Evolutionary conservation across 163 green algal genomes (phyloP), one percentile per base, ranked within the genome.

Genomic region (Chlorella variabilis): DNA sequence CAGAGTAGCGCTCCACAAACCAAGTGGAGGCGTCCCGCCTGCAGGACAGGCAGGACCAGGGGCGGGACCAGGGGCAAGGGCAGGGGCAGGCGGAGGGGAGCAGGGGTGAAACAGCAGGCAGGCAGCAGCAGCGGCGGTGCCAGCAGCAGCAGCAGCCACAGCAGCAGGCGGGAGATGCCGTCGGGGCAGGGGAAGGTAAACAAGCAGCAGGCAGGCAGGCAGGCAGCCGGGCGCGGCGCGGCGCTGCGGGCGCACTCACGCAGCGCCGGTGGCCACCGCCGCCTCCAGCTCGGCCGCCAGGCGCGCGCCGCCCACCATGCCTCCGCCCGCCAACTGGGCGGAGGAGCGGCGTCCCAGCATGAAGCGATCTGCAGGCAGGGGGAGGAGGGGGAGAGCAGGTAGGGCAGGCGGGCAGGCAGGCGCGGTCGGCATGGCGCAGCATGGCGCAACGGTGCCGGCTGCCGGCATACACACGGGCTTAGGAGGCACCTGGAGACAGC

Each of bases 291-390:
- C 69, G 5, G 38, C 23, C 29, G 66, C 38, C 20, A 54, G 15
- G 11, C 39, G 66, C 31, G 25, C 21, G 15, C 33, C 45, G 20
- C 42, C 45, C 29, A 51, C 9, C 9, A 8, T 13, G 42, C 9
- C 42, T 51, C n/a, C n/a, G n/a, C n/a, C n/a, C n/a, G n/a, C n/a
- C n/a, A n/a, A n/a, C n/a, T n/a, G n/a, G n/a, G 51, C 51, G 21
- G 51, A 62, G 18, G 15, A 8, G 51, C 34, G 34, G n/a, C 54
- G 71, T 3, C 71, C 71, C 21, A 67, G 34, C 71, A 78, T 66
- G 71, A 78, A 78, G 20, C 71, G 71, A 20, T 66, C 71, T 78
- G 71, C 71, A 36, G 48, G 45, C 45, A 54, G 45, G 45, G 11
- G 45, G 45, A 15, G 11, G 15, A 11, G 45, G 11, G 45, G 11